A percentile compares a stretch with the other conserved stretches of the same genome.
phyloP scores from a whole-genome alignment of 2,329 filamentous ascomycete genomes.

The Corynespora cassiicola region DNA sequence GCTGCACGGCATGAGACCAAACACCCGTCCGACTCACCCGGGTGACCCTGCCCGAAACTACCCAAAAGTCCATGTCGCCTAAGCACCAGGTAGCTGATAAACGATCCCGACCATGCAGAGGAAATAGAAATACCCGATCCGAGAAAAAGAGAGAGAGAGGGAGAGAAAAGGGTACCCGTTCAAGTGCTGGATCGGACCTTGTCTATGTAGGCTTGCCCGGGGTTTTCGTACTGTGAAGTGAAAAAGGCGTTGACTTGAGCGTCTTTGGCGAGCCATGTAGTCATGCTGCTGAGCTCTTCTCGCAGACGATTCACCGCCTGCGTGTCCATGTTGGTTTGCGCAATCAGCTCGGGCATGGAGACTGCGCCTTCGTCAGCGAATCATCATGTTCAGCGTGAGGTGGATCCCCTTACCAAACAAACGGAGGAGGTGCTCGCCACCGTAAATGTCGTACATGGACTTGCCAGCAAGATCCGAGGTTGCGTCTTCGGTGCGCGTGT shows the following conservation, averaged over 20 bases:
- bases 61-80: constrained; percentile 10
- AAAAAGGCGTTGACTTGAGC: constrained; percentile 78
- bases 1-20: background rate
- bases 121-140: constrained; percentile 19
- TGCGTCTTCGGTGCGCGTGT: constrained; percentile 69
- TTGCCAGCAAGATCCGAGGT: constrained; percentile 73
- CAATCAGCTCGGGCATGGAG: constrained; percentile 88
- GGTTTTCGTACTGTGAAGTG: constrained; percentile 75
- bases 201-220: constrained; percentile 74
- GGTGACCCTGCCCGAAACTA: too few relatives aligned
- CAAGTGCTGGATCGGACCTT: constrained; percentile 58
- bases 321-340: constrained; percentile 97
- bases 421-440: constrained; percentile 88
- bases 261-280: constrained; percentile 77
- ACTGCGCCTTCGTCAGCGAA: constrained; percentile 64
- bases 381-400: background rate
- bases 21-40: background rate
- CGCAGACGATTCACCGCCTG: constrained; percentile 87
- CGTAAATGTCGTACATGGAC: constrained; percentile 81
- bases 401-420: constrained; percentile 89
- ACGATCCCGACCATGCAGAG: constrained; percentile 16
- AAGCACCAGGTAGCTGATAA: constrained; percentile 17
- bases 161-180: constrained; percentile 1
- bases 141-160: constrained; percentile 1
- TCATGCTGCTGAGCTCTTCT: constrained; percentile 87